A percentile compares a stretch with the other conserved stretches of the same genome.
Conservation (phyloP, 1,284 basidiomycete genomes). For the Lignosus rhinocerotis region DNA sequence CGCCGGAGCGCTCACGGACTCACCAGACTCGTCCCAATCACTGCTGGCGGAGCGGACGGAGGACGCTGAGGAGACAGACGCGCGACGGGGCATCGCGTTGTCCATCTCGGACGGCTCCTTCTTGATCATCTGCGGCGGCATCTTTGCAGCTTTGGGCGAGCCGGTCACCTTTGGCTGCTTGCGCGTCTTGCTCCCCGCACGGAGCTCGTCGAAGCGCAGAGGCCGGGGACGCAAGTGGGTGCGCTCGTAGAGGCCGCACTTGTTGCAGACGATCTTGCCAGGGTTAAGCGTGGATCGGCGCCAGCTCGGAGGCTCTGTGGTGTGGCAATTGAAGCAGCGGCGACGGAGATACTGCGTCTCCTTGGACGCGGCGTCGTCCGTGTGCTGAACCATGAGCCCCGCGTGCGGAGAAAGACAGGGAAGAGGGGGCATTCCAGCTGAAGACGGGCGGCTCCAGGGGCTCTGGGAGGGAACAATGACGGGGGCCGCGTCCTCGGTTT, state of each 20-base stretch:
- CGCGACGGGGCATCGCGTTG: slow-evolving; percentile 47
- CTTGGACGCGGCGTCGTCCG: slow-evolving; percentile 83
- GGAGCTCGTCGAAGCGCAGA: slow-evolving; percentile 79
- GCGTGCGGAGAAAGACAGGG: slow-evolving; percentile 54
- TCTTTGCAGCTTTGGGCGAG: slow-evolving; percentile 42
- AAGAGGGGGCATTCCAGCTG: slow-evolving; percentile 38
- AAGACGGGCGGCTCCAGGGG: slow-evolving; percentile 41
- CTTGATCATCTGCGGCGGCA: slow-evolving; percentile 49
- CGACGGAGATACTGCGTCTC: slow-evolving; percentile 84
- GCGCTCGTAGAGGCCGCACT: slow-evolving; percentile 84
- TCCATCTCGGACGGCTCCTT: slow-evolving; percentile 54
- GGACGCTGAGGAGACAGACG: slow-evolving; percentile 61
- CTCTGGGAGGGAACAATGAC: slow-evolving; percentile 64
- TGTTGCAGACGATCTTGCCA: slow-evolving; percentile 89
- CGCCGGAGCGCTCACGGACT: slow-evolving; percentile 31
- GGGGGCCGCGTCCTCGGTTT: slow-evolving; percentile 59
- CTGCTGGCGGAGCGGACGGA: slow-evolving; percentile 54
- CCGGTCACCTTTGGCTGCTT: slow-evolving; percentile 50
- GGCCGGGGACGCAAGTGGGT: slow-evolving; percentile 80
- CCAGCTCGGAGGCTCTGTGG: slow-evolving; percentile 84
- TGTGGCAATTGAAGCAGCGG: slow-evolving; percentile 85
- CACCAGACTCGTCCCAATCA: slow-evolving; percentile 77
- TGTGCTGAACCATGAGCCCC: slow-evolving; percentile 75
- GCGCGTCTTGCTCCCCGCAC: slow-evolving; percentile 78
- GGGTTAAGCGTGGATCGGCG: slow-evolving; percentile 82